Base-by-base conservation (phyloP, 2,329 filamentous ascomycete genomes). In the Catunica adiposa region DNA sequence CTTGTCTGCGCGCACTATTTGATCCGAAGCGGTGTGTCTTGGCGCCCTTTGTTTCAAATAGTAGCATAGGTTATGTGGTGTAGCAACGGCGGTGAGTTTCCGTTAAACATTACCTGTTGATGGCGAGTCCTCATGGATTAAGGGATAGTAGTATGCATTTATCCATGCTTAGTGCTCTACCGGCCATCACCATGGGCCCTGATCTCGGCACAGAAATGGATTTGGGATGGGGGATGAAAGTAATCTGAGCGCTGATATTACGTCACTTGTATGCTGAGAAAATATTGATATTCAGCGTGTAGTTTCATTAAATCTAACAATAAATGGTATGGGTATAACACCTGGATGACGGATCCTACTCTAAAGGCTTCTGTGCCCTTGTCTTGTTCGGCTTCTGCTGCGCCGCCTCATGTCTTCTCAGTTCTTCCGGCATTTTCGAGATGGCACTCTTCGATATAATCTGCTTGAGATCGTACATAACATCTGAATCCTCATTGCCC, bases 391-490 rank as follows among this genome's bases (percentile, higher is more conserved):
- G 82, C 67, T 85, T 90, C 64, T 89, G 85, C 70, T 95, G 89
- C n/a, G 89, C 86, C 1, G 86, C 84, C 69, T 94, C 88, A 65
- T 96, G 89, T 62, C 89, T 83, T 64, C 85, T 76, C 62, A 97
- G 69, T 68, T 97, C 92, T 61, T 98, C 92, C 0, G 92, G 89
- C 25, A 98, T 85, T 65, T 86, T 84, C 1, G 84, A 89, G 22
- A 96, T 87, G 9, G 80, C 76, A 60, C 86, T 92, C 78, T 97
- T 97, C 64, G 79, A 83, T 31, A 98, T 79, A 80, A 98, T 97
- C 73, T 96, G 88, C 70, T 88, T 90, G 60, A 98, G 73, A 66
- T 98, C 92, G 67, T 94, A 96, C 76, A 97, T 73, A 23, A 90
- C 83, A 67, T 96, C 92, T 1, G 78, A 66, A 70, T 98, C 92